Evolutionary conservation across 139 green algal species (phyloP).

Genomic region (Ulvella scutata): DNA sequence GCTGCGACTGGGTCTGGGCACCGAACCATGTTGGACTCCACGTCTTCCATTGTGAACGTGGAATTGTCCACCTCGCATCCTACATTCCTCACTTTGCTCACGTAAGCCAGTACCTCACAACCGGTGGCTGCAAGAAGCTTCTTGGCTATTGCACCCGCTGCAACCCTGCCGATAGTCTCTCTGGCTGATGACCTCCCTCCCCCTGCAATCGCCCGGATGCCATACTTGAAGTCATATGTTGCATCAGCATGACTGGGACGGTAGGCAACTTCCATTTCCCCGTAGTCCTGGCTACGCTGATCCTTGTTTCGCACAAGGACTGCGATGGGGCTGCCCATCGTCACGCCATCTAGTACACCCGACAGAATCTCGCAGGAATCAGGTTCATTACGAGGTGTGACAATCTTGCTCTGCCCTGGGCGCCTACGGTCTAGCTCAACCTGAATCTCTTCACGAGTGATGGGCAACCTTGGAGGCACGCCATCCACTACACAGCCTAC

Average conservation of each 20-base stretch:
- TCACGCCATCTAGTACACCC: conserved; percentile 58
- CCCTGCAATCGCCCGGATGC: conserved; percentile 87
- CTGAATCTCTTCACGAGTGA: conserved; percentile 73
- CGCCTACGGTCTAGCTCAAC: conserved; percentile 66
- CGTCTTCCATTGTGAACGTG: conserved; percentile 65
- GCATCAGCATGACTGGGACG: conserved; percentile 89
- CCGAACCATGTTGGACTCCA: conserved; percentile 91
- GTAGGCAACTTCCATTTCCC: conserved; percentile 80
- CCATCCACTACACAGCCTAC: conserved; percentile 97
- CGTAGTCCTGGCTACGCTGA: conserved; percentile 72
- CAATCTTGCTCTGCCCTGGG: conserved; percentile 93
- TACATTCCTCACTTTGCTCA: conserved; percentile 72
- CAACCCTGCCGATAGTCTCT: conserved; percentile 95
- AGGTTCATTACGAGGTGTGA: conserved; percentile 88
- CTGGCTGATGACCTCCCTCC: conserved; percentile 85
- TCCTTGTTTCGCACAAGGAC: conserved; percentile 96
- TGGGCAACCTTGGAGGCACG: conserved; percentile 69
- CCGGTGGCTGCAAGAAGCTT: conserved; percentile 65
- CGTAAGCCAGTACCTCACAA: conserved; percentile 82
- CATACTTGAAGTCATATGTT: conserved; percentile 99
- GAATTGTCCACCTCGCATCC: conserved; percentile 47
- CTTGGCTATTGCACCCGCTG: conserved; percentile 92
- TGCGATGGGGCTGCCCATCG: conserved; percentile 82
- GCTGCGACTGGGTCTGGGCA: conserved; percentile 80
- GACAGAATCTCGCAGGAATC: conserved; percentile 86